phyloP scores from a whole-genome alignment of 139 green algal genomes.

The Spirogloea muscicola region DNA sequence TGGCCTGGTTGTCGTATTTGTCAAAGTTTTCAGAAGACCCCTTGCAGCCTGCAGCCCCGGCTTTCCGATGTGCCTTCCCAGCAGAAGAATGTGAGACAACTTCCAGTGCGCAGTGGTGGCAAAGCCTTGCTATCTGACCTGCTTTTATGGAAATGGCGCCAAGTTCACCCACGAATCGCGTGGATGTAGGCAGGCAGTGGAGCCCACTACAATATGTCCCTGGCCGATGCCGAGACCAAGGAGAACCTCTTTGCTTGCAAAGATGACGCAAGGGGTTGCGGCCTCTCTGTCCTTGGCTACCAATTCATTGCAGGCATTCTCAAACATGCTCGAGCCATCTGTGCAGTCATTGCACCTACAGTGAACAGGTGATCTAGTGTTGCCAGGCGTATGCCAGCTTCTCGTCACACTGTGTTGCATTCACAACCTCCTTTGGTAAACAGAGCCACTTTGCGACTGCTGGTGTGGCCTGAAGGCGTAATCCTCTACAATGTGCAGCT shows the following conservation, averaged over 20 bases:
- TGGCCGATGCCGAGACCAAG: neutral
- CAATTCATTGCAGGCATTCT: constrained; percentile 11
- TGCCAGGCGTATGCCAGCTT: too few species aligned
- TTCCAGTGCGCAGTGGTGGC: neutral
- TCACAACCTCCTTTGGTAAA: too few species aligned
- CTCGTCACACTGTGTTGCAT: too few species aligned
- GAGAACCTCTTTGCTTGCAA: constrained; percentile 1
- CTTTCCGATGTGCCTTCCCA: too few species aligned
- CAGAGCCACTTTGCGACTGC: too few species aligned
- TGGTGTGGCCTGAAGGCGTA: too few species aligned
- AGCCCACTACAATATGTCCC: constrained; percentile 15
- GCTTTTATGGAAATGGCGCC: too few species aligned
- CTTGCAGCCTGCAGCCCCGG: too few species aligned
- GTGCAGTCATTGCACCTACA: constrained; percentile 1
- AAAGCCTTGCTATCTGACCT: too few species aligned
- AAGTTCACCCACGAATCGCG: neutral
- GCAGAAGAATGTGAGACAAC: neutral
- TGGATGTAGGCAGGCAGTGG: neutral
- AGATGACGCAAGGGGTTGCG: constrained; percentile 1
- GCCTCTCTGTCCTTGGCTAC: constrained; percentile 3
- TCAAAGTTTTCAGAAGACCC: too few species aligned
- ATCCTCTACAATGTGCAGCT: constrained; percentile 5
- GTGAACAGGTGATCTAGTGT: constrained; percentile 12
- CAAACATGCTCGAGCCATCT: neutral
- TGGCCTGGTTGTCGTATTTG: too few species aligned